Conservation (phyloP, 106 monocot species). For the Allium cepa region DNA sequence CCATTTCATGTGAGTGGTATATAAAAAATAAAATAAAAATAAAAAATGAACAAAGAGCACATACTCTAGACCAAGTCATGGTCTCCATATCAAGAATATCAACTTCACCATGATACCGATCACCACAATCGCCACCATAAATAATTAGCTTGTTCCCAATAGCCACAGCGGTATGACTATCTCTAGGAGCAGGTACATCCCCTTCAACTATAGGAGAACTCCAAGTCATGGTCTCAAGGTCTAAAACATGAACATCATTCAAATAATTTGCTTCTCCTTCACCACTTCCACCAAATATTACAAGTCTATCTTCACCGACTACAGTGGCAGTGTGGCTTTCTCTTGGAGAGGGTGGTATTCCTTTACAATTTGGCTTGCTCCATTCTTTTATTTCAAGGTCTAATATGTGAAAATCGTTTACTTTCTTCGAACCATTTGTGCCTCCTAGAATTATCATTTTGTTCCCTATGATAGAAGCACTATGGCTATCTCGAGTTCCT, state of each 20-base stretch:
- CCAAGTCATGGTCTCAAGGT: constrained; percentile 76
- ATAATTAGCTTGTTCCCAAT: constrained; percentile 59
- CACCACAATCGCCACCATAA: constrained; percentile 90
- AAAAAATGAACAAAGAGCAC: background rate
- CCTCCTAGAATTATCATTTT: constrained; percentile 78
- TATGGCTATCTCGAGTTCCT: constrained; percentile 84
- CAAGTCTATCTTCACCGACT: constrained; percentile 38
- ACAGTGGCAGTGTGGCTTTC: constrained; percentile 82
- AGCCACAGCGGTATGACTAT: constrained; percentile 77
- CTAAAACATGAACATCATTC: constrained; percentile 82
- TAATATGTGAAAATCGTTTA: constrained; percentile 73
- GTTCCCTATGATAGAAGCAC: constrained; percentile 38
- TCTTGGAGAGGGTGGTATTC: constrained; percentile 52
- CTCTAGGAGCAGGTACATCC: constrained; percentile 59
- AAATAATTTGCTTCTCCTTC: constrained; percentile 85
- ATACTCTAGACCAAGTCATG: constrained; percentile 83
- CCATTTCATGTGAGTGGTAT: background rate
- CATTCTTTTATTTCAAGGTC: constrained; percentile 72
- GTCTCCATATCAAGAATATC: constrained; percentile 72
- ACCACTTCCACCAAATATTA: constrained; percentile 89
- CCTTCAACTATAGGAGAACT: constrained; percentile 67
- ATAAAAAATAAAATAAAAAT: background rate
- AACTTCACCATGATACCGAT: constrained; percentile 81
- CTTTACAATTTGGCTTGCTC: constrained; percentile 56
- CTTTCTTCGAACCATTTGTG: constrained; percentile 80